These are phyloP conservation scores for Leishmania turanica DNA, from an alignment of 208 protist species.

Conservation along the genomic window DNA sequence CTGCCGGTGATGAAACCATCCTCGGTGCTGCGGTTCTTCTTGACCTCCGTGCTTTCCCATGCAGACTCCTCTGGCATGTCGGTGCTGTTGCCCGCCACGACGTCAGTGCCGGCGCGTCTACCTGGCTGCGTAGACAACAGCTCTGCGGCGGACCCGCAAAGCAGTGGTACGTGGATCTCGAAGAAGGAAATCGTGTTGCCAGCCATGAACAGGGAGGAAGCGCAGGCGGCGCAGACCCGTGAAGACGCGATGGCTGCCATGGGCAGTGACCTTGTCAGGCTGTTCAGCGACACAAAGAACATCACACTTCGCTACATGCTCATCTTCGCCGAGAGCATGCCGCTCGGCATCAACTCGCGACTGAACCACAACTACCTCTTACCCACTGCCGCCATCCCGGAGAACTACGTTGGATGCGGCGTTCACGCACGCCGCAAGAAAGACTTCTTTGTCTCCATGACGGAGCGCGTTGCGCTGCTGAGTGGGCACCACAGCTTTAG, in stretches of 20 bases:
- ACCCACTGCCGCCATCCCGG: constrained; percentile 33
- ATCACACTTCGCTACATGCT: constrained; percentile 29
- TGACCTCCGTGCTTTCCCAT: neutral
- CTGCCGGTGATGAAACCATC: constrained; percentile 31
- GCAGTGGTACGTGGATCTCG: constrained; percentile 12
- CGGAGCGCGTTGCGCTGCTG: constrained; percentile 39
- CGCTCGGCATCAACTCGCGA: constrained; percentile 38
- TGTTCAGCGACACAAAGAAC: constrained; percentile 28
- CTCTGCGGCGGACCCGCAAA: neutral
- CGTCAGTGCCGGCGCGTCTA: neutral
- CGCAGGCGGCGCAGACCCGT: constrained; percentile 1
- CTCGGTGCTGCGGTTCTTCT: constrained; percentile 25
- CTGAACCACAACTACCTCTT: constrained; percentile 46
- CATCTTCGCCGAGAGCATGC: constrained; percentile 33
- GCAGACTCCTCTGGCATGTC: neutral
- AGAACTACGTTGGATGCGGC: constrained; percentile 35
- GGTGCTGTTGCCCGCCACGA: constrained; percentile 1
- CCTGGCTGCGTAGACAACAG: neutral
- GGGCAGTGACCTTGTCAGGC: constrained; percentile 19
- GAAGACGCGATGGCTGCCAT: constrained; percentile 7
- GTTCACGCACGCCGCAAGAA: constrained; percentile 26
- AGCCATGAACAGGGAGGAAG: neutral
- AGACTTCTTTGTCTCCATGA: constrained; percentile 68
- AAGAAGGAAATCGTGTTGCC: constrained; percentile 19
- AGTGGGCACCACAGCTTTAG: constrained; percentile 24